Base-by-base conservation (phyloP, 768 basidiomycete genomes). In the Tubosaeta sp. region DNA sequence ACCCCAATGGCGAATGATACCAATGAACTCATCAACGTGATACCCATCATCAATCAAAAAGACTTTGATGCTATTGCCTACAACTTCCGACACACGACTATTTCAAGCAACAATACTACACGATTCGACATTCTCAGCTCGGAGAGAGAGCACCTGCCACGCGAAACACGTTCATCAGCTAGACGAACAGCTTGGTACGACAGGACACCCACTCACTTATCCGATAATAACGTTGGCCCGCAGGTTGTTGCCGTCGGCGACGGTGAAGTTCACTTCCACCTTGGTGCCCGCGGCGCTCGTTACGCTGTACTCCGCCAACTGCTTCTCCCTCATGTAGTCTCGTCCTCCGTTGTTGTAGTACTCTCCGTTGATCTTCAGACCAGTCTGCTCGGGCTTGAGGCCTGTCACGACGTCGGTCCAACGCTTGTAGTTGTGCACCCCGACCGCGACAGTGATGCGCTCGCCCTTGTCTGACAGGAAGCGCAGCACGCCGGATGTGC, bases 361-460 rank as follows among this genome's bases (percentile, higher is more conserved):
- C 38, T 61, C 33, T 5, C 55, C 54, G 25, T 71, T 57, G 54
- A 74, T 53, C 12, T 54, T 5, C 61, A 45, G n/a, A 54, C 64
- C 6, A 67, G 72, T 32, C 66, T 46, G 25, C 39, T 42, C 39
- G 9, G 39, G 22, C 4, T 8, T 22, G 13, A 42, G 39, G 39
- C 27, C 27, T 3, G 43, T 27, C 14, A 43, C 43, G 11, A 43
- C n/a, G n/a, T 43, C 9, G n/a, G 27, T 17, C 43, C 29, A 31
- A 16, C 43, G 43, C 16, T 31, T 43, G 27, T 69, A 65, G 63
- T 71, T 71, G 64, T 76, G 68, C 25, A 75, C 63, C 1, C 76
- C 75, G 22, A 75, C 35, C 13, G 64, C 63, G 54, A 71, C 55
- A 26, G 72, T 46, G 65, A 72, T 67, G 11, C 43, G 51, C 47